These are phyloP conservation scores for Xylaria sp. DNA, from an alignment of 2,329 filamentous ascomycete species.

Conservation along the genomic window DNA sequence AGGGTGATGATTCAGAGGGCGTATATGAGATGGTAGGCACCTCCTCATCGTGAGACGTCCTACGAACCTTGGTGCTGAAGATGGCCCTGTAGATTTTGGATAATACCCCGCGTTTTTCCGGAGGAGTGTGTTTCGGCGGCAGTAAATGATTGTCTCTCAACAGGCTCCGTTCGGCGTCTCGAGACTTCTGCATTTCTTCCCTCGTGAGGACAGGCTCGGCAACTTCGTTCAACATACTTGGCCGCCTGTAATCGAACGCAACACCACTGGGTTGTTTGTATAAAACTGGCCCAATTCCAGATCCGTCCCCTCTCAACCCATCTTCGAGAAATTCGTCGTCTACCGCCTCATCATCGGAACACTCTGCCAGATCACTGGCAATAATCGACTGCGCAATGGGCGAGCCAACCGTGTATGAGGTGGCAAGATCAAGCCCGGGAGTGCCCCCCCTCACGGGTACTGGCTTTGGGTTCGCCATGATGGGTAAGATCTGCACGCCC, in stretches of 20 bases:
- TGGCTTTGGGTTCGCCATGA: slow-evolving; percentile 44
- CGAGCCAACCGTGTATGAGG: slow-evolving; percentile 69
- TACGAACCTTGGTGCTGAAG: slow-evolving; percentile 68
- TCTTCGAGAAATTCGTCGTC: slow-evolving; percentile 50
- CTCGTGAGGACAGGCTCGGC: slow-evolving; percentile 63
- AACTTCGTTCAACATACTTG: slow-evolving; percentile 71
- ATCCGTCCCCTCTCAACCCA: slow-evolving; percentile 47
- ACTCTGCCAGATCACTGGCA: slow-evolving; percentile 73
- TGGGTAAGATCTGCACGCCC: slow-evolving; percentile 12
- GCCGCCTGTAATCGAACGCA: slow-evolving; percentile 76
- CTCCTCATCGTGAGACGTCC: slow-evolving; percentile 55
- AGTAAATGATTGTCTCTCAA: slow-evolving; percentile 73
- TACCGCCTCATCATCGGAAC: slow-evolving; percentile 64
- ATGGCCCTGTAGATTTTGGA: slow-evolving; percentile 55
- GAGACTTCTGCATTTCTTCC: slow-evolving; percentile 66
- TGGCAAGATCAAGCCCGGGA: slow-evolving; percentile 50
- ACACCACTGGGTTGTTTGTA: slow-evolving; percentile 85
- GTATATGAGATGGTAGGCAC: slow-evolving; percentile 48
- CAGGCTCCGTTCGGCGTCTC: slow-evolving; percentile 69
- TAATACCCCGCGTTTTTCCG: slow-evolving; percentile 52
- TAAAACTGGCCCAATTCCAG: slow-evolving; percentile 60
- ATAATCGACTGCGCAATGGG: slow-evolving; percentile 74
- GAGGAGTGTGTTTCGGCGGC: slow-evolving; percentile 66
- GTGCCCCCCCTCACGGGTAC: slow-evolving; percentile 41
- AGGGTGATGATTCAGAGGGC: slow-evolving; percentile 55